Evolutionary conservation across 2,329 filamentous ascomycete genomes (phyloP).

Genomic region (Mycosphaerella sp.): DNA sequence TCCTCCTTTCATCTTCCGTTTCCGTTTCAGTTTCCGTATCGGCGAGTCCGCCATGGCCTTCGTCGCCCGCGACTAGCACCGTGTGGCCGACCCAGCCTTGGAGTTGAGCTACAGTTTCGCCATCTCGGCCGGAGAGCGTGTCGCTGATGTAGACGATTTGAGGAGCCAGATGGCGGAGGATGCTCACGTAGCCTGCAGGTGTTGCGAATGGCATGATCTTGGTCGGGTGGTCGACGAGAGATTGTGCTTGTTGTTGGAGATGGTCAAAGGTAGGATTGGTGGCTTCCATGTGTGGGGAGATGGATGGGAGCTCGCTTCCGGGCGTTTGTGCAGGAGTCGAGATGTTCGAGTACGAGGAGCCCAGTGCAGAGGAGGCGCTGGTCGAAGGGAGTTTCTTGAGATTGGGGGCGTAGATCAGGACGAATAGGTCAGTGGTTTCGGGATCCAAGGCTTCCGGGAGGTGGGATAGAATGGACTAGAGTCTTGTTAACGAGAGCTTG

Average conservation of each 20-base stretch:
- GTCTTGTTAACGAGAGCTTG: constrained; percentile 20
- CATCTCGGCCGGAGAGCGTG: constrained; percentile 59
- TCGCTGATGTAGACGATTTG: constrained; percentile 82
- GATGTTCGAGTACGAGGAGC: constrained; percentile 86
- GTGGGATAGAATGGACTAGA: constrained; percentile 67
- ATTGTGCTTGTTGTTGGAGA: constrained; percentile 70
- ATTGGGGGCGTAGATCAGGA: constrained; percentile 81
- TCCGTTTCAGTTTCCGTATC: constrained; percentile 68
- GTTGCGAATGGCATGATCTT: constrained; percentile 88
- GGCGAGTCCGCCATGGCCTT: constrained; percentile 71
- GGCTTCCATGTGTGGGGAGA: constrained; percentile 39
- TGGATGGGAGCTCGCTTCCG: constrained; percentile 49
- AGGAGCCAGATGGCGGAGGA: constrained; percentile 77
- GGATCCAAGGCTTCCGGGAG: constrained; percentile 73
- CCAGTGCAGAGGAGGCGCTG: constrained; percentile 54
- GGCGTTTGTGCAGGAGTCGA: constrained; percentile 57
- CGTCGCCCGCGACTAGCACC: constrained; percentile 58
- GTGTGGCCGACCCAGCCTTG: constrained; percentile 57
- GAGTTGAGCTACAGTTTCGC: constrained; percentile 63
- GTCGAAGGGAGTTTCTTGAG: constrained; percentile 44
- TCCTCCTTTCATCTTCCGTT: constrained; percentile 50
- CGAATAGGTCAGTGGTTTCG: constrained; percentile 67
- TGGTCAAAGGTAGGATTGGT: constrained; percentile 55
- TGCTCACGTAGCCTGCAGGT: constrained; percentile 73
- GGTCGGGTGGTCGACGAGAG: constrained; percentile 73